Base-by-base conservation (phyloP, 2,329 filamentous ascomycete species). In the Penicillium fuscoglaucum region DNA sequence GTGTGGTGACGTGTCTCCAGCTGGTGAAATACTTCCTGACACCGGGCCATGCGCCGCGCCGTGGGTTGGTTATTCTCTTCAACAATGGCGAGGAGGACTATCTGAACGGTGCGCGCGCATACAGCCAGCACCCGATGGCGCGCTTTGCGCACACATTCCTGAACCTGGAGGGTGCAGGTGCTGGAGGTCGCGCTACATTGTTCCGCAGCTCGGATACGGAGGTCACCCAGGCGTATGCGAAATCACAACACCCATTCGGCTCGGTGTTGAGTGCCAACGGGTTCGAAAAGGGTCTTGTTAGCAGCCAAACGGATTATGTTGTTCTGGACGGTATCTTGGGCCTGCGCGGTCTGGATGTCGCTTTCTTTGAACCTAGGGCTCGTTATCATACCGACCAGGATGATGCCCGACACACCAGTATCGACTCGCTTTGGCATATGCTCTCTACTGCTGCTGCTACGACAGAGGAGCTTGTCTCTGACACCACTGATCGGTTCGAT, bases 81-180 rank as follows among this genome's bases (percentile, higher is more conserved):
- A 99, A 99, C 80, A 97, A 98, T 70, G 93, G 90, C 37, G 95
- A 99, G 71, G 95, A 99, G 72, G 93, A 98, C 69, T 95, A 87
- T 37, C 80, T 98, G 12, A 90, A 96, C 64, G 95, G 95, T 1
- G 92, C 93, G 7, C 85, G 86, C 60, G 92, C 90, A 6, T 97
- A 96, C 70, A 87, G 90, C 29, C 87, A 91, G 65, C 91, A 93
- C 72, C 90, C 92, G 0, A 81, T 96, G 62, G 86, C 91, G 12
- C 86, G 85, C 52, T 90, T 96, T 57, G 84, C 91, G 10, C 90
- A 93, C 70, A 91, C 91, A 0, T 98, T 99, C 71, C 80, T 98
- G 64, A 99, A 99, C 67, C 84, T 99, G 17, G 95, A 99, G 75
- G 95, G 95, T 13, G 93, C 93, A 41, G 95, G 93, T 50, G 93